Conservation (phyloP, 2,329 filamentous ascomycete species). For the Cercospora zeae-maydis region DNA sequence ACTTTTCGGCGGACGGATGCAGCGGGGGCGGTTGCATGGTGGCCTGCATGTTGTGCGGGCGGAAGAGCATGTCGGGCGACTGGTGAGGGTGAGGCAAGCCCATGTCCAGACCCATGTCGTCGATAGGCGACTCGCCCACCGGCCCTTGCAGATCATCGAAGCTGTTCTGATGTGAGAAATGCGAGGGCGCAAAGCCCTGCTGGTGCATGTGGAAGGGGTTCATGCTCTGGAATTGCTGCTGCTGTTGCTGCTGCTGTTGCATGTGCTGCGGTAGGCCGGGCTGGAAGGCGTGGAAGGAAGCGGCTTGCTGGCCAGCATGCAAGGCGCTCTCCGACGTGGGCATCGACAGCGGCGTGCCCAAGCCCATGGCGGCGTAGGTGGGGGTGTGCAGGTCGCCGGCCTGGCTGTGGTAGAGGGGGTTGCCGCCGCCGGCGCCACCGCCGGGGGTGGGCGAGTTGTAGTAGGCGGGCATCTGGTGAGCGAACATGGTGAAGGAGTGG, state of each 20-base stretch:
- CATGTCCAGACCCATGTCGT: conserved; percentile 53
- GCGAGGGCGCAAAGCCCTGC: conserved; percentile 67
- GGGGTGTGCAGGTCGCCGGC: conserved; percentile 80
- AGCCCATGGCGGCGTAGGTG: conserved; percentile 58
- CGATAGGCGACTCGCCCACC: conserved; percentile 64
- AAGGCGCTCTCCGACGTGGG: conserved; percentile 66
- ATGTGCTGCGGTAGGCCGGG: conserved; percentile 57
- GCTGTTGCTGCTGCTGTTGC: conserved; percentile 32
- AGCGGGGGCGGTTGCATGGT: conserved; percentile 45
- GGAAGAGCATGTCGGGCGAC: conserved; percentile 58
- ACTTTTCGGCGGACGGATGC: conserved; percentile 48
- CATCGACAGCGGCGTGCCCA: conserved; percentile 79
- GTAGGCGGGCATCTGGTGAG: conserved; percentile 75
- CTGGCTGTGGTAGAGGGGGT: conserved; percentile 76
- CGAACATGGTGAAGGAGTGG: conserved; percentile 73
- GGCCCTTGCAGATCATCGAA: conserved; percentile 70
- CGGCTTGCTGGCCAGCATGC: conserved; percentile 55
- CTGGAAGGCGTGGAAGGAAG: conserved; percentile 67
- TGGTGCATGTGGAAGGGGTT: conserved; percentile 63
- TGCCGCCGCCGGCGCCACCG: conserved; percentile 52
- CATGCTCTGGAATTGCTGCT: conserved; percentile 56
- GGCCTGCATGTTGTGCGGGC: conserved; percentile 46
- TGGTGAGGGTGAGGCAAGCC: conserved; percentile 58
- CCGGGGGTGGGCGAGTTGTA: conserved; percentile 79
- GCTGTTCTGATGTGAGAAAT: conserved; percentile 75